phyloP scores from a whole-genome alignment of 2,329 filamentous ascomycete genomes.

The Monilinia polystroma region DNA sequence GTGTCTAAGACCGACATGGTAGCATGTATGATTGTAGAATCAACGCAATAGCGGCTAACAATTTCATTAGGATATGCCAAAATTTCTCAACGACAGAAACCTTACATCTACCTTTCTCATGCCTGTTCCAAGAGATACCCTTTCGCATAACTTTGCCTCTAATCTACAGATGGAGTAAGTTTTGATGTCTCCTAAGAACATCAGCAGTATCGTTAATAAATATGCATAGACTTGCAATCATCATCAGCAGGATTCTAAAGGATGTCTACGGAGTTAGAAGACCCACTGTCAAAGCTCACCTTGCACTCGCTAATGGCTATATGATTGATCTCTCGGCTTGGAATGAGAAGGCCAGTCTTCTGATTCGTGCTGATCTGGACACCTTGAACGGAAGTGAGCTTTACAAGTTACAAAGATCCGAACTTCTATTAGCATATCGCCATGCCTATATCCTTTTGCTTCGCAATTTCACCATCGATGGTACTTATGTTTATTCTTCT shows the following conservation, averaged over 20 bases:
- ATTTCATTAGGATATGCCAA: slow-evolving; percentile 9
- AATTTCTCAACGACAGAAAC: not conserved
- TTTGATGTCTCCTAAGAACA: not conserved
- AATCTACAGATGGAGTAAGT: slow-evolving; percentile 6
- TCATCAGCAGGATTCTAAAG: not conserved
- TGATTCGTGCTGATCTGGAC: not conserved
- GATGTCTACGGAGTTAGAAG: not conserved
- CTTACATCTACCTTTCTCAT: not conserved
- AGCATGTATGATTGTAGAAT: not conserved
- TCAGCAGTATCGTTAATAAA: not conserved
- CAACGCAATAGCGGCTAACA: not conserved
- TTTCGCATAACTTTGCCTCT: not conserved
- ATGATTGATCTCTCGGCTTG: not conserved
- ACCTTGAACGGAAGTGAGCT: not conserved
- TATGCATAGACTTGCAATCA: not conserved
- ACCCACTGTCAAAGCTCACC: not conserved
- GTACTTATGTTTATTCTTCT: not conserved
- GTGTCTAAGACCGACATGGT: not conserved
- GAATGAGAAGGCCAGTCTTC: not conserved
- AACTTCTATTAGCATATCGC: not conserved
- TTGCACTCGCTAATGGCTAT: not conserved
- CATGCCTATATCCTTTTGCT: not conserved
- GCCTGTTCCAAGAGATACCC: not conserved
- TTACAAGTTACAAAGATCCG: not conserved
- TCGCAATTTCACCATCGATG: not conserved